Evolutionary conservation across 768 basidiomycete genomes (phyloP).

Genomic region (Krasilnikovozyma curviuscula): DNA sequence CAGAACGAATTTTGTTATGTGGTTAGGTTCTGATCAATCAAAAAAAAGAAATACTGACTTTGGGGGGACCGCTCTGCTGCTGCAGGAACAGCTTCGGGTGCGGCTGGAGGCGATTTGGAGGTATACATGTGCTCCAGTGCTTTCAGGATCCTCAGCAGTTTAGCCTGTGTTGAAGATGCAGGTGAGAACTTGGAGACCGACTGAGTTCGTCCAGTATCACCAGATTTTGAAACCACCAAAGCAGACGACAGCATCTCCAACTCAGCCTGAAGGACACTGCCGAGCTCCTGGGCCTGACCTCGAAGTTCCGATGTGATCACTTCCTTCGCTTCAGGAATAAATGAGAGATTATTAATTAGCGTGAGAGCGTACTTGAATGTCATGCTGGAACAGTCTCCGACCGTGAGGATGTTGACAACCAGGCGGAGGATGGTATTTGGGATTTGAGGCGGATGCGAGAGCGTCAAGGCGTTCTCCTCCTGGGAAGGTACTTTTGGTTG

Average conservation of each 20-base stretch:
- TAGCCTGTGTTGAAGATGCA: conserved; percentile 87
- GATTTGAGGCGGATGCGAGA: conserved; percentile 62
- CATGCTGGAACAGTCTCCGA: conserved; percentile 83
- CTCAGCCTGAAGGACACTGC: conserved; percentile 50
- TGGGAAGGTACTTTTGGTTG: neutral
- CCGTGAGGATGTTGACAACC: conserved; percentile 91
- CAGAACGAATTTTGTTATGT: too few species aligned
- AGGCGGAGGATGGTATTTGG: conserved; percentile 66
- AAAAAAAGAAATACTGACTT: too few species aligned
- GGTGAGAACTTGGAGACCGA: conserved; percentile 80
- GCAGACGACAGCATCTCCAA: conserved; percentile 54
- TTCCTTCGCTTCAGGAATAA: conserved; percentile 70
- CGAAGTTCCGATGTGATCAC: conserved; percentile 75
- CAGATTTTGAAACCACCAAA: conserved; percentile 36
- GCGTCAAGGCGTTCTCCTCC: too few species aligned
- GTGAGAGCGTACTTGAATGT: conserved; percentile 89
- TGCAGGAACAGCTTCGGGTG: neutral
- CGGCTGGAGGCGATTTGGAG: conserved; percentile 26
- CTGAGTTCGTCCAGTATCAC: conserved; percentile 33
- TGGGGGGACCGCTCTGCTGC: too few species aligned
- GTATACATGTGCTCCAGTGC: conserved; percentile 85
- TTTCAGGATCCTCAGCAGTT: conserved; percentile 81
- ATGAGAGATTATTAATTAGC: conserved; percentile 79
- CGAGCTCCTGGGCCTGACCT: conserved; percentile 69
- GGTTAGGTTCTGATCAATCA: too few species aligned